Evolutionary conservation across 2,329 filamentous ascomycete genomes (phyloP).

Genomic region (Aspergillus terreus): DNA sequence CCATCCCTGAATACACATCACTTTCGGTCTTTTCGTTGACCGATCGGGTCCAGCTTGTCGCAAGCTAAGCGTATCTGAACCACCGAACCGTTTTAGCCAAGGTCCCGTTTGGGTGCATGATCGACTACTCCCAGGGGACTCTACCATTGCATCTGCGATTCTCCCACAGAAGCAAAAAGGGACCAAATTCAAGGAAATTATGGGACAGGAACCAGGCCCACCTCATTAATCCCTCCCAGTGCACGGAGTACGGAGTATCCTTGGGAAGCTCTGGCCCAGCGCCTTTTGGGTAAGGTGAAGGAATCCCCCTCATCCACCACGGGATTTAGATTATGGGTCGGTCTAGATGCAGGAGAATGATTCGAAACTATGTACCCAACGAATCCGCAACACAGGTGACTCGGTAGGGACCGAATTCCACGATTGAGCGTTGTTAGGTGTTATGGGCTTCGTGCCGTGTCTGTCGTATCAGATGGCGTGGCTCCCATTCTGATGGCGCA

Average conservation of each 20-base stretch:
- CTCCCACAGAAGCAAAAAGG: too few relatives aligned
- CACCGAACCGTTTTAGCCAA: neutral
- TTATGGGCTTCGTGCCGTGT: neutral
- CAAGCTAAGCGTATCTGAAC: neutral
- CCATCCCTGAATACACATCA: neutral
- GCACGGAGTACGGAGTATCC: neutral
- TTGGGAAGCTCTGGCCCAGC: too few relatives aligned
- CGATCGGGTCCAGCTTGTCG: neutral
- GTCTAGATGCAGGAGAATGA: neutral
- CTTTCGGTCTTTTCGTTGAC: too few relatives aligned
- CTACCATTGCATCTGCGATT: too few relatives aligned
- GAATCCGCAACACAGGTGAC: neutral
- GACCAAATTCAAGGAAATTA: neutral
- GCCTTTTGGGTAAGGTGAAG: too few relatives aligned
- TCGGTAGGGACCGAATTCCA: too few relatives aligned
- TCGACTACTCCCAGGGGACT: neutral
- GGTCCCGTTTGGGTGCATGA: neutral
- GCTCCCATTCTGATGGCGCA: too few relatives aligned
- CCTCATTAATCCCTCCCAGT: neutral
- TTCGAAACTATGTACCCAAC: neutral
- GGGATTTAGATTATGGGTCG: neutral
- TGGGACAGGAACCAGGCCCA: neutral
- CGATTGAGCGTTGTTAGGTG: neutral
- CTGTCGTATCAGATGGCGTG: too few relatives aligned
- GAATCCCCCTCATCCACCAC: too few relatives aligned